These are phyloP conservation scores for Ampelomyces quisqualis DNA, from an alignment of 2,329 filamentous ascomycete genomes.

Conservation along the genomic window DNA sequence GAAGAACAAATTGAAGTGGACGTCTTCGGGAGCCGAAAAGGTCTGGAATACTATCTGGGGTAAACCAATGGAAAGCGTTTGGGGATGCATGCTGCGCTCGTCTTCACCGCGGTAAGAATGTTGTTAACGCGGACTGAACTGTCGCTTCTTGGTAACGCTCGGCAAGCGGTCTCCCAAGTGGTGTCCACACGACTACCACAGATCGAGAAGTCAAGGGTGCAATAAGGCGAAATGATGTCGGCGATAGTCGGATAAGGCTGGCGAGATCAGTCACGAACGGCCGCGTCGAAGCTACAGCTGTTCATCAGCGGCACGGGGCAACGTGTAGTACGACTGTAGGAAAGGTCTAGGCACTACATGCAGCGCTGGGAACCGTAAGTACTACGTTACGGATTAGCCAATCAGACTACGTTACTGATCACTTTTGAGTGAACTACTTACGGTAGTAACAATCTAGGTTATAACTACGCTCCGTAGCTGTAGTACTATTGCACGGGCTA, in stretches of 20 bases:
- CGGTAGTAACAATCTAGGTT: too few relatives aligned
- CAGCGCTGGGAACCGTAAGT: neutral
- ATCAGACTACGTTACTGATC: too few relatives aligned
- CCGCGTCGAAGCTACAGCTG: constrained; percentile 1
- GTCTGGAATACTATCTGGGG: neutral
- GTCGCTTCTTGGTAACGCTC: constrained; percentile 13
- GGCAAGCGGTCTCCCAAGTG: constrained; percentile 14
- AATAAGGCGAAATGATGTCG: neutral
- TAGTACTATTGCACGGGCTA: too few relatives aligned
- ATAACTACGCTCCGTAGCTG: too few relatives aligned
- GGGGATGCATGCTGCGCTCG: constrained; percentile 5
- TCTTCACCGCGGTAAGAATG: constrained; percentile 2
- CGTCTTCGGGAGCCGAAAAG: neutral
- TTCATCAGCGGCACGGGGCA: constrained; percentile 1
- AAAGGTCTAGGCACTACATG: neutral
- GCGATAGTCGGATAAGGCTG: constrained; percentile 1
- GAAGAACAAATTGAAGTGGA: neutral
- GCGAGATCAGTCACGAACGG: neutral
- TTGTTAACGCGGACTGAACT: constrained; percentile 9
- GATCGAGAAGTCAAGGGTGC: constrained; percentile 9
- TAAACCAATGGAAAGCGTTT: constrained; percentile 7
- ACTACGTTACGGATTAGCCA: too few relatives aligned
- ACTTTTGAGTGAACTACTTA: too few relatives aligned
- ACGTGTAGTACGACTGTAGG: constrained; percentile 1
- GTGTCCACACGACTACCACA: constrained; percentile 5